Base-by-base conservation (phyloP, 2,329 filamentous ascomycete genomes). In the Lithohypha guttulata region DNA sequence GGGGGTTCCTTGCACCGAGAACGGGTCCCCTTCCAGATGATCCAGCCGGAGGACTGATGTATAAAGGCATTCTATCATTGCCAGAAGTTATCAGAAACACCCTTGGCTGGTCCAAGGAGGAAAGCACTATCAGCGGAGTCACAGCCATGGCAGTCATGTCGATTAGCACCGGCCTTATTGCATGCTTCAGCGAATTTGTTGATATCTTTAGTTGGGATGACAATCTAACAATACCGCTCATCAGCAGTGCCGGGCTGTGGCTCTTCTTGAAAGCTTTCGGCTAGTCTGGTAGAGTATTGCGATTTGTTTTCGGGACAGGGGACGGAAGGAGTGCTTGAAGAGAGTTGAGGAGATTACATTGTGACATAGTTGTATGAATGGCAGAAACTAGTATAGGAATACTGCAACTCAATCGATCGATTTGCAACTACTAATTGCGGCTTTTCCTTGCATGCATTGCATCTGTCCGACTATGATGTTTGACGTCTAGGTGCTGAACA, bases 181-280 rank as follows among this genome's bases (percentile, higher is more conserved):
- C 86, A 28, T 84, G 86, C 41, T 78, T 79, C 30, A 95, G 86
- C 55, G 91, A 98, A 62, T 81, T 89, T 11, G 71, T 94, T 31
- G 86, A 98, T 62, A 55, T 96, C 1, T 95, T 86, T 58, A 84
- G 86, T 33, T 87, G 85, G 82, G 91, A 98, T 55, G 91, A 98
- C 63, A 98, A 98, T 61, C 68, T 98, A 52, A 96, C 89, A 34
- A 98, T 98, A 59, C 91, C 91, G 2, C 77, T 93, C 18, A 69
- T 98, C 34, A 94, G 85, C 56, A 86, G 87, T 17, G 63, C 85
- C 31, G 87, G 87, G 5, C 77, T 98, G 45, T 94, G 84, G 80
- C 82, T 81, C 0, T 95, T 98, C 59, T 70, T 96, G 53, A 93
- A 83, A 64, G 60, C 86, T 34, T 95, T 95, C 69, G 80, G 79